Evolutionary conservation across 1,284 basidiomycete species (phyloP), one percentile per base, ranked within the genome.

Genomic region (Mycena citricolor): DNA sequence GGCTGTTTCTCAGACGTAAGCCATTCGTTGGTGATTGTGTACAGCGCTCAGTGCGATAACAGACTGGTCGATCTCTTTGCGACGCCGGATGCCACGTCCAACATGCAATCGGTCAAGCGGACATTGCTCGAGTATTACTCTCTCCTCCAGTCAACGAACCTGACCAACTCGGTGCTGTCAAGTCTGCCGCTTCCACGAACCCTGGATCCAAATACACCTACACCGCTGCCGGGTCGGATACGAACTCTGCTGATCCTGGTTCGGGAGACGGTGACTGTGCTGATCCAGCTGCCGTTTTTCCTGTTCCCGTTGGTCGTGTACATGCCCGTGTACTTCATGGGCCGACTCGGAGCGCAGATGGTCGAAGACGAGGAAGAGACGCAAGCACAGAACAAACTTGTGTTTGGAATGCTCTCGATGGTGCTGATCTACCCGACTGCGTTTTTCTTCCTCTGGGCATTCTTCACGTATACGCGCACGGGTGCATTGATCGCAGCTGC

Each of bases 381-480:
- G 4, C 88, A 91, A 65, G 93, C 92, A 26, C 90, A 94, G 70
- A 94, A 87, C 69, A 94, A 97, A 70, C 81, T 94, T 31, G 81
- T 88, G 11, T 83, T 94, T 54, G 90, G 90, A 1, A 62, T 95
- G 19, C 58, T 94, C 35, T 76, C 91, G 39, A 69, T 86, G 33
- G 61, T 89, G 50, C 61, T 90, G 55, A 81, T 86, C 32, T 95
- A 94, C 67, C 85, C 90, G n/a, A 62, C 80, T 14, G 65, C 82
- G 24, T 95, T 95, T 69, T 81, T 89, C 62, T 77, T 82, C 54
- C 67, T 94, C 14, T 94, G 90, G 87, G 81, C 83, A 11, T 62
- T 92, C 26, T 75, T 94, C 47, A 76, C 77, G 68, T 86, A 83
- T 50, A 86, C 83, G 59, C 60, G 75, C 56, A 33, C 62, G 12